Conservation (phyloP, 208 protist species). For the Tritrichomonas foetus region DNA sequence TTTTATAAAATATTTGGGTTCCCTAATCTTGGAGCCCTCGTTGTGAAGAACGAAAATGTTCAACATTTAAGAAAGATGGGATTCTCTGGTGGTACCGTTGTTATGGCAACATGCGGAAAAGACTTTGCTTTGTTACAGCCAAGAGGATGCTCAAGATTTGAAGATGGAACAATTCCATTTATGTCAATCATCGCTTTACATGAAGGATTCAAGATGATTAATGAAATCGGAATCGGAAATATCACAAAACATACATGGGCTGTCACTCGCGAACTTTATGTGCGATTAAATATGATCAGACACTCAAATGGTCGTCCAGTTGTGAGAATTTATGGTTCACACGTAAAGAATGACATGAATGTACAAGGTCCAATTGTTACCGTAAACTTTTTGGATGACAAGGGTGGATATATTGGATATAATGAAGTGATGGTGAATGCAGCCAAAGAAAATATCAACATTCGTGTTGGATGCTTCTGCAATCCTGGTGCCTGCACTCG, state of each 20-base stretch:
- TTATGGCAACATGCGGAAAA: constrained; percentile 16
- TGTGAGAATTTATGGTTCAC: constrained; percentile 21
- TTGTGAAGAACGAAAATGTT: constrained; percentile 22
- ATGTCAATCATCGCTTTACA: not conserved
- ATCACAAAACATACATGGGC: constrained; percentile 20
- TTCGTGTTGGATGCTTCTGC: constrained; percentile 43
- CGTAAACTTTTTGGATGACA: not conserved
- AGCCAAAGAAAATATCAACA: not conserved
- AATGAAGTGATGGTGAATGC: constrained; percentile 18
- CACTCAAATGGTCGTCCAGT: constrained; percentile 34
- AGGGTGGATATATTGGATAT: constrained; percentile 10
- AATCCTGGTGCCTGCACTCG: constrained; percentile 14
- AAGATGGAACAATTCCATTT: constrained; percentile 44
- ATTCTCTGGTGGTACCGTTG: constrained; percentile 28
- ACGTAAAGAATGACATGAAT: not conserved
- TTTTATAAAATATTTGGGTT: constrained; percentile 45
- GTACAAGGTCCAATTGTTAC: constrained; percentile 18
- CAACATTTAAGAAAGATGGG: not conserved
- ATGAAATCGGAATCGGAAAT: constrained; percentile 4
- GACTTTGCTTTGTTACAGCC: not conserved
- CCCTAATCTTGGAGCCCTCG: constrained; percentile 30
- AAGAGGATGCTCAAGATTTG: constrained; percentile 32
- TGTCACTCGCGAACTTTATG: not conserved
- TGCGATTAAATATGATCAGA: not conserved
- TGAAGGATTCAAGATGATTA: not conserved